phyloP scores from a whole-genome alignment of 306 rosid species.

The Elaeagnus macrophylla region DNA sequence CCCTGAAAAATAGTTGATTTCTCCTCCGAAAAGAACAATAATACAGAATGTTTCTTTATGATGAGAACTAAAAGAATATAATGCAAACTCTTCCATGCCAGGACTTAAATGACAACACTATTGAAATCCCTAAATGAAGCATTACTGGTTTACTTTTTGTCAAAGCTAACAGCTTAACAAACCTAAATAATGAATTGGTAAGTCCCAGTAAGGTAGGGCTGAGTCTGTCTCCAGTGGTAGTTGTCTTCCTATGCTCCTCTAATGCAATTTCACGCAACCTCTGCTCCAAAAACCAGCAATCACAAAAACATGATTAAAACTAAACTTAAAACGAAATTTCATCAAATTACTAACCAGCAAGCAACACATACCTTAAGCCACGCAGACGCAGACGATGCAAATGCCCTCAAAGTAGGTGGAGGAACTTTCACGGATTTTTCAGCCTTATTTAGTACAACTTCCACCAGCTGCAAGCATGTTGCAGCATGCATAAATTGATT shows the following conservation, averaged over 20 bases:
- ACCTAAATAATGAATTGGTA: slow-evolving; percentile 82
- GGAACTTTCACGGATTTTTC: slow-evolving; percentile 33
- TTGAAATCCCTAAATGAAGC: background rate
- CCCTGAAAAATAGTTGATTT: background rate
- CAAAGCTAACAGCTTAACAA: slow-evolving; percentile 5
- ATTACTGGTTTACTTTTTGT: slow-evolving; percentile 1
- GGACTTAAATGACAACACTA: slow-evolving; percentile 4
- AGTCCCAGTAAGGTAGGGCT: slow-evolving; percentile 75
- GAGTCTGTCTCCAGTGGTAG: slow-evolving; percentile 28
- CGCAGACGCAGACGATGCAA: slow-evolving; percentile 50
- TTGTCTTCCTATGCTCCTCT: slow-evolving; percentile 54
- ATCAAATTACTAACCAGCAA: background rate
- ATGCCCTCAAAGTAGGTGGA: slow-evolving; percentile 72
- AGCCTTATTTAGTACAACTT: slow-evolving; percentile 29
- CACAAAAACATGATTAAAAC: background rate
- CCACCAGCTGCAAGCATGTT: slow-evolving; percentile 62
- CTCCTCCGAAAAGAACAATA: background rate
- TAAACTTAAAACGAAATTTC: background rate
- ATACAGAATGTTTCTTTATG: background rate
- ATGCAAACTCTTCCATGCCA: background rate
- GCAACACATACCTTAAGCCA: slow-evolving; percentile 61
- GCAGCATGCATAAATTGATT: slow-evolving; percentile 70
- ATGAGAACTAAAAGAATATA: background rate
- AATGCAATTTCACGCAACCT: slow-evolving; percentile 57
- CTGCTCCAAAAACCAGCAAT: slow-evolving; percentile 29